phyloP scores from a whole-genome alignment of 2,329 filamentous ascomycete species.

The Phoma sp. region DNA sequence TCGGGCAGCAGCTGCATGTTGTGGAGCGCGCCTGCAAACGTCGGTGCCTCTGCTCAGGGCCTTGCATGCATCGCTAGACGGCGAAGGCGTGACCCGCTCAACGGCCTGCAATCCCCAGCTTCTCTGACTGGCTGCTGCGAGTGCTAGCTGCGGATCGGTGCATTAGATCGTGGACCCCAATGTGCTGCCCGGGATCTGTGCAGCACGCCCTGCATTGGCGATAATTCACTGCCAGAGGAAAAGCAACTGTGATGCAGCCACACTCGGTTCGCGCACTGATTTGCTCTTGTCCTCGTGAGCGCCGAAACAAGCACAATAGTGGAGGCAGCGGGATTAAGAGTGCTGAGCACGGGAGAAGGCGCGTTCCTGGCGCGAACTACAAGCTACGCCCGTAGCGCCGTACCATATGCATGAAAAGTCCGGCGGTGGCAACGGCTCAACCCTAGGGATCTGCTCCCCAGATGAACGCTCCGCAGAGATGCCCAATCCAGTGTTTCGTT shows the following conservation, averaged over 20 bases:
- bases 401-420: slow-evolving; percentile 9
- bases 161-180: slow-evolving; percentile 11
- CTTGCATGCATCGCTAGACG: slow-evolving; percentile 26
- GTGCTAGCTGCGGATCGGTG: slow-evolving; percentile 17
- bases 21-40: slow-evolving; percentile 8
- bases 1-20: slow-evolving; percentile 20
- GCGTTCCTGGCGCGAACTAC: slow-evolving; percentile 10
- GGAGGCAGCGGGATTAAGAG: background rate
- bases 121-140: slow-evolving; percentile 21
- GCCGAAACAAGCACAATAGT: background rate
- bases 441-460: background rate
- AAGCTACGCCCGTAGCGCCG: slow-evolving; percentile 10
- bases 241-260: slow-evolving; percentile 10
- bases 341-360: slow-evolving; percentile 1
- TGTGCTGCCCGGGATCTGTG: slow-evolving; percentile 21
- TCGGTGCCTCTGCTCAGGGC: slow-evolving; percentile 4
- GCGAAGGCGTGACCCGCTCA: slow-evolving; percentile 23
- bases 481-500: slow-evolving; percentile 1
- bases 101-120: slow-evolving; percentile 17
- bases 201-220: slow-evolving; percentile 16
- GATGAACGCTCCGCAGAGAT: background rate
- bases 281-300: background rate
- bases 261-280: background rate
- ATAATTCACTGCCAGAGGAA: background rate
- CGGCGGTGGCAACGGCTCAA: slow-evolving; percentile 7